Conservation (phyloP, 768 basidiomycete genomes). For the Collybia nuda region DNA sequence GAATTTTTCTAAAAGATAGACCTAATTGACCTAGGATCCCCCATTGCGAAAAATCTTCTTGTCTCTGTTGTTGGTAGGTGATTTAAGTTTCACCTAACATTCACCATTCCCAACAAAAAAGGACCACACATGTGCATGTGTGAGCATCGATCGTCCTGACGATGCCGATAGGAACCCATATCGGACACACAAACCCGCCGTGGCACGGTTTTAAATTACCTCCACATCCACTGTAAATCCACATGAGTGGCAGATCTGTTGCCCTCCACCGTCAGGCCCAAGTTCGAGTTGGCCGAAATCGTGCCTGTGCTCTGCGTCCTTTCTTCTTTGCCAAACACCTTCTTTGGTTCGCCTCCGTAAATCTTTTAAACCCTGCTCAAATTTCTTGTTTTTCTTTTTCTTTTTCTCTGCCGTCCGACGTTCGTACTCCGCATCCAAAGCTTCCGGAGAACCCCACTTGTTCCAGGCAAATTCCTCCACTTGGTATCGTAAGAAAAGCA, state of each 20-base stretch:
- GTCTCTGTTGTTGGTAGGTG: too few species aligned
- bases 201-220: slow-evolving; percentile 48
- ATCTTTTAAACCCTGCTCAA: slow-evolving; percentile 86
- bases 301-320: slow-evolving; percentile 71
- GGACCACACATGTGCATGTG: too few species aligned
- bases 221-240: slow-evolving; percentile 92
- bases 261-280: slow-evolving; percentile 51
- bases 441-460: slow-evolving; percentile 96
- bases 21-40: too few species aligned
- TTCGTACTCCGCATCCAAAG: slow-evolving; percentile 85
- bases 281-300: slow-evolving; percentile 64
- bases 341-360: slow-evolving; percentile 5
- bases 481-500: slow-evolving; percentile 92
- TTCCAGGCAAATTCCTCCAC: slow-evolving; percentile 97
- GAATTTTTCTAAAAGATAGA: too few species aligned
- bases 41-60: too few species aligned
- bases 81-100: too few species aligned
- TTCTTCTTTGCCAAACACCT: slow-evolving; percentile 17
- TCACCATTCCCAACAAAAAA: too few species aligned
- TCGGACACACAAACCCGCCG: too few species aligned
- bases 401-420: slow-evolving; percentile 63
- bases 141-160: too few species aligned
- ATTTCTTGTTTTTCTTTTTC: slow-evolving; percentile 71
- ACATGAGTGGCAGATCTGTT: slow-evolving; percentile 84
- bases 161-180: too few species aligned